These are phyloP conservation scores for Arxiozyma telluris DNA, from an alignment of 1,139 yeast genomes.

Conservation along the genomic window DNA sequence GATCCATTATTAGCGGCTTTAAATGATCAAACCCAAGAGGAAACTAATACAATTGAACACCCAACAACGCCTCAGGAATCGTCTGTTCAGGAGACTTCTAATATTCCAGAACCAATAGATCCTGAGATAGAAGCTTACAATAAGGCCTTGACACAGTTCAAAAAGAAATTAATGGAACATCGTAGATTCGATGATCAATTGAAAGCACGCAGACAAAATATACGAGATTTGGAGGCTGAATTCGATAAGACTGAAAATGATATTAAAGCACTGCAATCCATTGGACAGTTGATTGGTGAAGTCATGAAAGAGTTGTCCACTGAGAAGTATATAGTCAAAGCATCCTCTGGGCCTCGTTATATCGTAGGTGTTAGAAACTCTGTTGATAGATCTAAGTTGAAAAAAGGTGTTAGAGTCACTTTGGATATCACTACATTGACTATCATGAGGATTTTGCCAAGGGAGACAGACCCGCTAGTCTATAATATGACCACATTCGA, in stretches of 20 bases:
- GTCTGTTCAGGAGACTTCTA: slow-evolving; percentile 9
- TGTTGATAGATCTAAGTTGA: slow-evolving; percentile 70
- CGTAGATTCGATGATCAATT: slow-evolving; percentile 90
- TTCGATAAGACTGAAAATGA: slow-evolving; percentile 94
- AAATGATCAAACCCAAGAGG: slow-evolving; percentile 24
- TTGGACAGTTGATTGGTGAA: slow-evolving; percentile 97
- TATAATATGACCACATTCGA: slow-evolving; percentile 97
- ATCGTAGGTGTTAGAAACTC: slow-evolving; percentile 96
- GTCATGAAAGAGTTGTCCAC: slow-evolving; percentile 92
- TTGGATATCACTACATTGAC: slow-evolving; percentile 97
- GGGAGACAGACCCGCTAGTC: slow-evolving; percentile 97
- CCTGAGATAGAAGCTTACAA: slow-evolving; percentile 68
- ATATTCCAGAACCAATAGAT: slow-evolving; percentile 17
- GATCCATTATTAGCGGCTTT: slow-evolving; percentile 71
- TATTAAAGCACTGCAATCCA: slow-evolving; percentile 92
- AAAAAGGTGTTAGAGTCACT: slow-evolving; percentile 94
- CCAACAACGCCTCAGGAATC: slow-evolving; percentile 4
- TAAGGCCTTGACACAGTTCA: slow-evolving; percentile 69
- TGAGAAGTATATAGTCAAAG: slow-evolving; percentile 92
- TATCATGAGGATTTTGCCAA: slow-evolving; percentile 92
- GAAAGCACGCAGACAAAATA: slow-evolving; percentile 73
- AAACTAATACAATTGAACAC: slow-evolving; percentile 3
- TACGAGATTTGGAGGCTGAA: slow-evolving; percentile 75
- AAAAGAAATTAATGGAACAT: slow-evolving; percentile 83
- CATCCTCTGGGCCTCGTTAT: slow-evolving; percentile 95